A percentile compares a stretch with the other conserved stretches of the same genome.
Conservation (phyloP, 202 grass and related monocot species). For the Elaeis oleifera region DNA sequence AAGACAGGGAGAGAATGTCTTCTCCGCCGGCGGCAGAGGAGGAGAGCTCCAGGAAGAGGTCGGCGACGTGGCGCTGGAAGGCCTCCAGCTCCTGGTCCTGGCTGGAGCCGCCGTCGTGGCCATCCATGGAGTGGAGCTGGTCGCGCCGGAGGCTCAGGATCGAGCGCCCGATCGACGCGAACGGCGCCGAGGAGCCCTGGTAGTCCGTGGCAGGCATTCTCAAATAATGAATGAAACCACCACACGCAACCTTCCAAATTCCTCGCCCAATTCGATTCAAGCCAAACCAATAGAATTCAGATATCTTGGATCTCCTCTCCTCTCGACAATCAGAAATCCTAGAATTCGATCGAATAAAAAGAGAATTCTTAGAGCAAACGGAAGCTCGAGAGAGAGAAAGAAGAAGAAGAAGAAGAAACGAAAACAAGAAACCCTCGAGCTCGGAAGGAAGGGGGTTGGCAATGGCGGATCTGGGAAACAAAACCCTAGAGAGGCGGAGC, state of each 20-base stretch:
- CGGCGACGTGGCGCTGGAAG: constrained; percentile 8
- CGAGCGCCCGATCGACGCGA: constrained; percentile 12
- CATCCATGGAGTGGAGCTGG: neutral
- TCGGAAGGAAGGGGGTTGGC: too few relatives aligned
- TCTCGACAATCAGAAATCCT: too few relatives aligned
- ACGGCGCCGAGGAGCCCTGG: constrained; percentile 9
- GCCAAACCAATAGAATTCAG: neutral
- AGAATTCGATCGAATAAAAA: too few relatives aligned
- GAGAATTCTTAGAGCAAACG: too few relatives aligned
- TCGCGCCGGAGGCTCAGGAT: constrained; percentile 16
- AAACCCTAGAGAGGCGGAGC: too few relatives aligned
- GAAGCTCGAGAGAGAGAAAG: too few relatives aligned
- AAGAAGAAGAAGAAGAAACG: too few relatives aligned
- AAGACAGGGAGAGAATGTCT: constrained; percentile 6
- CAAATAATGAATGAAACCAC: neutral
- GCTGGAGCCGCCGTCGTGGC: neutral
- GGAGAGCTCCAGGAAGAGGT: constrained; percentile 5
- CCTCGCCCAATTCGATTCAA: neutral
- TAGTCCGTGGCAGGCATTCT: constrained; percentile 17
- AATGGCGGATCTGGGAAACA: too few relatives aligned
- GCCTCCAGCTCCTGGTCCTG: constrained; percentile 11
- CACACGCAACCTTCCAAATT: neutral
- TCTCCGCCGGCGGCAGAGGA: neutral
- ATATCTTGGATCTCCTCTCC: too few relatives aligned
- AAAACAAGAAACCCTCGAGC: too few relatives aligned